Base-by-base conservation (phyloP, 371 early-diverging fungal genomes). In the Phascolomyces articulosus region DNA sequence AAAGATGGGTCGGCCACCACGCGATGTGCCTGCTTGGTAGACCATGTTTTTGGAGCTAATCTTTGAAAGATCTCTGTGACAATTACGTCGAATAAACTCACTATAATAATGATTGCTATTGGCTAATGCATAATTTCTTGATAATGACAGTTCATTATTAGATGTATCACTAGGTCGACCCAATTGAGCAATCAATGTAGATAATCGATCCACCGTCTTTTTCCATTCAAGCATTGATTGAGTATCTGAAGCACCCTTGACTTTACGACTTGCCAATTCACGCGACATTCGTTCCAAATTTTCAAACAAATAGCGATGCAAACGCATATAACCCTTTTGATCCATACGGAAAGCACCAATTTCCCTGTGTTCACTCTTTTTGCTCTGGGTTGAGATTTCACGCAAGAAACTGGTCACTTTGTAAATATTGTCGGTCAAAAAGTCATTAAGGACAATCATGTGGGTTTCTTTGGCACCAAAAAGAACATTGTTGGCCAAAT, bases 401-500 rank as follows among this genome's bases (percentile, higher is more conserved):
- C 82, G 78, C 23, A 90, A 71, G 60, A 87, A 88, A 11, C 73
- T 75, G 0, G 85, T 87, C 16, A 90, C 85, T 38, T 79, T 79
- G 63, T 84, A 85, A 40, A 90, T 90, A 72, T 93, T 91, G 54
- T 79, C 79, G 11, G 86, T 83, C 71, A 97, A 77, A 66, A 96
- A 95, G 29, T 85, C 87, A 71, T 96, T 98, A 29, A 95, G 81
- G 13, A 88, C 85, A 60, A 85, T 87, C 96, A 96, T 95, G 67
- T 89, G 95, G 4, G 90, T 83, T 78, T 96, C 97, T 76, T 96
- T 96, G 64, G 87, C 81, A 38, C 96, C 97, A 79, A 98, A 98
- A 40, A 93, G 75, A 9, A 97, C 94, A 72, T 94, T 91, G 78
- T 95, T 96, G 21, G 96, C 94, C 69, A 98, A 69, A 65, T 96